Percentiles rank a stretch among this genome's conserved stretches.
Conservation (phyloP, 306 rosid species). For the Carpinus fangiana region DNA sequence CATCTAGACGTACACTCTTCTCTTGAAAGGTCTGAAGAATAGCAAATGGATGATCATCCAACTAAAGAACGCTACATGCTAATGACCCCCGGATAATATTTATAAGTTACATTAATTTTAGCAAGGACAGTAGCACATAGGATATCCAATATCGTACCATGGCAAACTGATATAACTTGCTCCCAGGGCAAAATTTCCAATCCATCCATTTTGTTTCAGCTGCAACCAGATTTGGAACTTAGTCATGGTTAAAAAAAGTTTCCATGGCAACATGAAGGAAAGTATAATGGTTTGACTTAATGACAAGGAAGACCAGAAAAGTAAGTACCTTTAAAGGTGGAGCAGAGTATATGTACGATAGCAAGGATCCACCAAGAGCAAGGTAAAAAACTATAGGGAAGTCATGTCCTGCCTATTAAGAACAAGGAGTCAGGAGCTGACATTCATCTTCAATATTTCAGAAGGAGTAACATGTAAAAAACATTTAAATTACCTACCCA, state of each 20-base stretch:
- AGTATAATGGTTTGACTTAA: slow-evolving; percentile 6
- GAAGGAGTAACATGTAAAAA: slow-evolving; percentile 6
- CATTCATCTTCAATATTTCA: slow-evolving; percentile 5
- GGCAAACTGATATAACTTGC: slow-evolving; percentile 99
- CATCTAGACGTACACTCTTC: slow-evolving; percentile 6
- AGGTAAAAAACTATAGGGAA: slow-evolving; percentile 80
- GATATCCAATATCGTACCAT: slow-evolving; percentile 74
- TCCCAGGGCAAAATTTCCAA: slow-evolving; percentile 96
- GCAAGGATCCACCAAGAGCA: slow-evolving; percentile 84
- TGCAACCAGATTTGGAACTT: slow-evolving; percentile 42
- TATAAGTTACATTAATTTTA: slow-evolving; percentile 1
- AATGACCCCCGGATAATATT: slow-evolving; percentile 2
- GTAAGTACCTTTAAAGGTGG: slow-evolving; percentile 82
- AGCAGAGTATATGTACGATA: slow-evolving; percentile 94
- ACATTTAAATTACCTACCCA: slow-evolving; percentile 67
- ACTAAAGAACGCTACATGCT: slow-evolving; percentile 16
- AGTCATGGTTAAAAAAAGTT: slow-evolving; percentile 26
- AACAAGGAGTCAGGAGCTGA: slow-evolving; percentile 33
- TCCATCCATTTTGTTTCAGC: slow-evolving; percentile 99
- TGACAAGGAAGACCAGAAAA: neutral
- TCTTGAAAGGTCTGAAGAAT: neutral
- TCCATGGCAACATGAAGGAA: neutral
- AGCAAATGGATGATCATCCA: neutral
- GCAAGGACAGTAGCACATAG: slow-evolving; percentile 28
- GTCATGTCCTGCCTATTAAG: slow-evolving; percentile 81